Percentiles rank a stretch among this genome's conserved stretches.
Evolutionary conservation across 345 rosid genomes (phyloP).

Genomic region (Euphorbia pulcherrima): DNA sequence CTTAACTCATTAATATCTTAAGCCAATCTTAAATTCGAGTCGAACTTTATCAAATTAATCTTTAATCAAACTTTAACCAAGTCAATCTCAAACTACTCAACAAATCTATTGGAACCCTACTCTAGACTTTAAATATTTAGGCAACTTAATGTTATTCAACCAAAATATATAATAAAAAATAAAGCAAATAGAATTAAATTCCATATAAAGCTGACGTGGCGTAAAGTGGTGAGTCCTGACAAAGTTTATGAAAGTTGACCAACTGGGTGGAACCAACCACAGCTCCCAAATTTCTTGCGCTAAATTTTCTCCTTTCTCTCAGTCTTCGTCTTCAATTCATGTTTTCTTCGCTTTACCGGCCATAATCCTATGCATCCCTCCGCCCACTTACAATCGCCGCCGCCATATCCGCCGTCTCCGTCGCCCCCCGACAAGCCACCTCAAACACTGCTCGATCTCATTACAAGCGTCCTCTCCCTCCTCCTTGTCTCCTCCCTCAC

Average conservation of each 20-base stretch:
- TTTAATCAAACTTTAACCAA: no score
- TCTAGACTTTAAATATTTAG: no score
- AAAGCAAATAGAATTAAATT: no score
- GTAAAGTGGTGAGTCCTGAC: background rate
- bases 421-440: constrained; percentile 33
- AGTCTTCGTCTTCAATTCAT: background rate
- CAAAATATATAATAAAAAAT: no score
- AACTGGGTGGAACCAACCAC: background rate
- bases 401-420: constrained; percentile 19
- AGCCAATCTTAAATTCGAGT: no score
- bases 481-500: constrained; percentile 56
- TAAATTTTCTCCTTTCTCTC: background rate
- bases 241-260: constrained; percentile 11
- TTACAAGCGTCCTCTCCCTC: constrained; percentile 54
- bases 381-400: constrained; percentile 14
- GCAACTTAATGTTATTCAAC: no score
- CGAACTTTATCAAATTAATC: no score
- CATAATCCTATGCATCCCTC: constrained; percentile 41
- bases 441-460: constrained; percentile 54
- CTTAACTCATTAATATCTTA: no score
- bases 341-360: constrained; percentile 2
- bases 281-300: background rate
- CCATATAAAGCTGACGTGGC: constrained; percentile 18
- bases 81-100: no score
- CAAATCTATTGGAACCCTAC: no score